Conservation (phyloP, 2,329 filamentous ascomycete genomes). For the Alternaria sp. region DNA sequence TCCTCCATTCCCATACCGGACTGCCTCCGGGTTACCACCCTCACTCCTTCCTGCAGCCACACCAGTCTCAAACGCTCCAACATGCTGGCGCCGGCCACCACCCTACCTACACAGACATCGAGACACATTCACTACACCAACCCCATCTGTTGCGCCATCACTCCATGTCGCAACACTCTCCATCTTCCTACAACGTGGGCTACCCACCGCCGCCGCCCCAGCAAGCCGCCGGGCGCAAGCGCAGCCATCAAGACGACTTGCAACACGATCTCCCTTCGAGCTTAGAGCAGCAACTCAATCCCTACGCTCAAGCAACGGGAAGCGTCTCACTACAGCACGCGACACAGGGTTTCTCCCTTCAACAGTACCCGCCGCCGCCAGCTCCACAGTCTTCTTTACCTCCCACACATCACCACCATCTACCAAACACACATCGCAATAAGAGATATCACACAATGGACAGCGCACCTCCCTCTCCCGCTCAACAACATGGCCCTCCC, state of each 20-base stretch:
- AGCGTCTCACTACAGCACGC: constrained; percentile 53
- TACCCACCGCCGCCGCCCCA: constrained; percentile 44
- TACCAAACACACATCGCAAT: constrained; percentile 72
- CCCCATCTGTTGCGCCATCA: constrained; percentile 47
- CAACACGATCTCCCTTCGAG: constrained; percentile 52
- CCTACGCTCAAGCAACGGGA: constrained; percentile 49
- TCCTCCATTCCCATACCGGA: constrained; percentile 51
- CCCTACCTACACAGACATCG: constrained; percentile 53
- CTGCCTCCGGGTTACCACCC: constrained; percentile 46
- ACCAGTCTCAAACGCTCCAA: constrained; percentile 50
- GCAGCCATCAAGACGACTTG: constrained; percentile 54
- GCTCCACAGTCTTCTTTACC: constrained; percentile 38
- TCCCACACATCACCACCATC: constrained; percentile 76
- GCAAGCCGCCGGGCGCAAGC: constrained; percentile 52
- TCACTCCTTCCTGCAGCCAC: constrained; percentile 51
- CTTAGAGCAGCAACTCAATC: constrained; percentile 51
- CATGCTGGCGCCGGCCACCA: constrained; percentile 48
- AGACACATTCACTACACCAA: constrained; percentile 49
- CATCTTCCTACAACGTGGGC: constrained; percentile 50
- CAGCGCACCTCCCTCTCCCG: constrained; percentile 49
- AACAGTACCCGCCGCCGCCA: constrained; percentile 46
- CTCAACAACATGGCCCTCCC: constrained; percentile 68
- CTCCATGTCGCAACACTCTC: constrained; percentile 50
- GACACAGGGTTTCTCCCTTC: constrained; percentile 48
- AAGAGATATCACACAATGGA: constrained; percentile 68